phyloP scores from a whole-genome alignment of 495 filamentous ascomycete genomes.

The Echria macrotheca region DNA sequence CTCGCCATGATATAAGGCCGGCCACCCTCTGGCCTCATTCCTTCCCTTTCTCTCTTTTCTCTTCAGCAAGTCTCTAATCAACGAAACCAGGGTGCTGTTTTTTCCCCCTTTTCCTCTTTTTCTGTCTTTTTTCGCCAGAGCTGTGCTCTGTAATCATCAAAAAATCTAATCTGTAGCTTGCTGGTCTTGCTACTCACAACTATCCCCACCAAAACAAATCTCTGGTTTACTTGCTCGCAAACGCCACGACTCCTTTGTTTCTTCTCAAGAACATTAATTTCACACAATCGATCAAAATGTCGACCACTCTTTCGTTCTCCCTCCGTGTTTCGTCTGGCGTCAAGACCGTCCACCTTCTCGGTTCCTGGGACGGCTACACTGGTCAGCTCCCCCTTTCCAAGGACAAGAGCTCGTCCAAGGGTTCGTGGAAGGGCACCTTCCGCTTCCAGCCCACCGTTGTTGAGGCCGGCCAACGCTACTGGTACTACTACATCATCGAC shows the following conservation, averaged over 20 bases:
- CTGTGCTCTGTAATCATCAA: slow-evolving; percentile 47
- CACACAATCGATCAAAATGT: slow-evolving; percentile 58
- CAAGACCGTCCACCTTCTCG: slow-evolving; percentile 96
- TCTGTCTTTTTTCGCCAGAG: slow-evolving; percentile 45
- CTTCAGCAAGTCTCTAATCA: slow-evolving; percentile 73
- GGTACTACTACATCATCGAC: slow-evolving; percentile 99
- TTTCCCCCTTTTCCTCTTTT: slow-evolving; percentile 47
- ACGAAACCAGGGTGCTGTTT: slow-evolving; percentile 56
- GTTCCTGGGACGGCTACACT: slow-evolving; percentile 96
- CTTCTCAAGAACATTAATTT: slow-evolving; percentile 26
- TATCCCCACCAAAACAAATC: slow-evolving; percentile 35
- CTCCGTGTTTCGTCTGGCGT: slow-evolving; percentile 93
- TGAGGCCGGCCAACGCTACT: slow-evolving; percentile 84
- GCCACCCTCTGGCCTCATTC: slow-evolving; percentile 31
- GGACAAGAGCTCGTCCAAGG: slow-evolving; percentile 74
- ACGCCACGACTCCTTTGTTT: slow-evolving; percentile 23
- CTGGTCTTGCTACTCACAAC: slow-evolving; percentile 40
- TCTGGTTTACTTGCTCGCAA: slow-evolving; percentile 57
- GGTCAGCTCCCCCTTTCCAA: slow-evolving; percentile 89
- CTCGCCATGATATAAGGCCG: slow-evolving; percentile 44
- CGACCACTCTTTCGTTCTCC: slow-evolving; percentile 76
- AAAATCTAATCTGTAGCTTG: slow-evolving; percentile 35
- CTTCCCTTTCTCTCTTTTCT: slow-evolving; percentile 48
- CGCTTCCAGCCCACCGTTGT: slow-evolving; percentile 83
- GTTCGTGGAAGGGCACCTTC: slow-evolving; percentile 92